A percentile compares a stretch with the other conserved stretches of the same genome.
Evolutionary conservation across 345 rosid species (phyloP).

Genomic region (Boechera divaricarpa): DNA sequence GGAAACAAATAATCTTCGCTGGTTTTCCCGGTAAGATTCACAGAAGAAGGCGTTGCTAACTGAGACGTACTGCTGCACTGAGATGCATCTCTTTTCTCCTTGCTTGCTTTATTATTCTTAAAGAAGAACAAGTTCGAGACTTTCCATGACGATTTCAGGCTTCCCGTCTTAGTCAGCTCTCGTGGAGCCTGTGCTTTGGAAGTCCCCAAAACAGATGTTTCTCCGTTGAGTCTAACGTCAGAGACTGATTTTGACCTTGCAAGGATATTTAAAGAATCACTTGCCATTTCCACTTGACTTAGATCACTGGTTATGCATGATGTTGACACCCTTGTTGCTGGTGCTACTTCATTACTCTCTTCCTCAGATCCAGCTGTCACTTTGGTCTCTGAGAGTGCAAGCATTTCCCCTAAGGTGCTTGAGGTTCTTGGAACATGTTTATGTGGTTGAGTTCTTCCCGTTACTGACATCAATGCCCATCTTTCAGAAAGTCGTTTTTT

Average conservation of each 20-base stretch:
- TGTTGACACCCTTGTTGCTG: constrained; percentile 61
- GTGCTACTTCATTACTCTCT: constrained; percentile 48
- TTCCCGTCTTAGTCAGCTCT: constrained; percentile 60
- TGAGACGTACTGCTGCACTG: constrained; percentile 41
- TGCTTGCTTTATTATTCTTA: constrained; percentile 64
- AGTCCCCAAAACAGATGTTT: constrained; percentile 52
- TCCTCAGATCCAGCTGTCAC: constrained; percentile 53
- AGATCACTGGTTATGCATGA: constrained; percentile 53
- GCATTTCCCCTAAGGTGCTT: constrained; percentile 97
- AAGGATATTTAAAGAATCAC: constrained; percentile 59
- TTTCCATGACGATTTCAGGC: constrained; percentile 68
- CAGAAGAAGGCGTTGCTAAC: constrained; percentile 40
- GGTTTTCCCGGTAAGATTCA: constrained; percentile 44
- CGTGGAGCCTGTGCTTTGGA: constrained; percentile 52
- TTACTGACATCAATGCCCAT: constrained; percentile 90
- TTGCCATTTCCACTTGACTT: constrained; percentile 53
- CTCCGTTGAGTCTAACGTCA: constrained; percentile 55
- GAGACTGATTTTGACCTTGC: constrained; percentile 84
- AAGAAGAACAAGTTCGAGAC: constrained; percentile 89
- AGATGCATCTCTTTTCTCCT: constrained; percentile 59
- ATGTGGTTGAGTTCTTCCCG: constrained; percentile 60
- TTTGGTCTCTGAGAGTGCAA: constrained; percentile 81
- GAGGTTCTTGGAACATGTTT: constrained; percentile 67
- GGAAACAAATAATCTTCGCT: constrained; percentile 24
- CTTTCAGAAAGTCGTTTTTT: constrained; percentile 79